Conservation (phyloP, 2,329 filamentous ascomycete species). For the Xylaria multiplex region DNA sequence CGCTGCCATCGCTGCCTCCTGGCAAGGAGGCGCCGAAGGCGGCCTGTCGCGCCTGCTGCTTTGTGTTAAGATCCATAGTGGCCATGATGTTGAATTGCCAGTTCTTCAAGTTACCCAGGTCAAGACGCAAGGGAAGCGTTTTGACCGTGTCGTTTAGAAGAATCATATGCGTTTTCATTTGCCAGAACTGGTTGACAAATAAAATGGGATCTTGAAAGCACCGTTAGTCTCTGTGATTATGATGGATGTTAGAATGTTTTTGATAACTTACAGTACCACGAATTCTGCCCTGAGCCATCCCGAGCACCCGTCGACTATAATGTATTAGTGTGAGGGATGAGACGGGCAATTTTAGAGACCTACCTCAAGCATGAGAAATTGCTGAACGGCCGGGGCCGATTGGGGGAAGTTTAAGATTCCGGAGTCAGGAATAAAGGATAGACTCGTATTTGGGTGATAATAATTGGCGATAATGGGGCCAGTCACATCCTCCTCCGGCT, state of each 20-base stretch:
- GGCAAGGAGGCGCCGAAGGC: conserved; percentile 75
- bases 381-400: conserved; percentile 77
- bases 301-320: conserved; percentile 73
- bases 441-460: conserved; percentile 94
- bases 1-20: conserved; percentile 85
- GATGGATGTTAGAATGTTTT: background rate
- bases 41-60: conserved; percentile 81
- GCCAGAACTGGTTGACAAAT: conserved; percentile 97
- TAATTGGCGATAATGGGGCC: conserved; percentile 82
- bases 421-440: conserved; percentile 85
- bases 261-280: conserved; percentile 77
- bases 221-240: conserved; percentile 32
- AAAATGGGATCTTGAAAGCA: conserved; percentile 75
- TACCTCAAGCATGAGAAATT: conserved; percentile 80
- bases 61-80: conserved; percentile 86
- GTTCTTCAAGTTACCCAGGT: conserved; percentile 80
- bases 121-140: conserved; percentile 82
- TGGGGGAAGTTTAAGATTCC: conserved; percentile 74
- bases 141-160: conserved; percentile 90
- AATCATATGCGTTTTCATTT: conserved; percentile 89
- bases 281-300: conserved; percentile 84
- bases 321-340: conserved; percentile 17
- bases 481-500: conserved; percentile 61
- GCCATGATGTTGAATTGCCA: conserved; percentile 93
- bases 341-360: conserved; percentile 1